Evolutionary conservation across 1,139 yeast genomes (phyloP).

Genomic region (Scheffersomyces segobiensis): DNA sequence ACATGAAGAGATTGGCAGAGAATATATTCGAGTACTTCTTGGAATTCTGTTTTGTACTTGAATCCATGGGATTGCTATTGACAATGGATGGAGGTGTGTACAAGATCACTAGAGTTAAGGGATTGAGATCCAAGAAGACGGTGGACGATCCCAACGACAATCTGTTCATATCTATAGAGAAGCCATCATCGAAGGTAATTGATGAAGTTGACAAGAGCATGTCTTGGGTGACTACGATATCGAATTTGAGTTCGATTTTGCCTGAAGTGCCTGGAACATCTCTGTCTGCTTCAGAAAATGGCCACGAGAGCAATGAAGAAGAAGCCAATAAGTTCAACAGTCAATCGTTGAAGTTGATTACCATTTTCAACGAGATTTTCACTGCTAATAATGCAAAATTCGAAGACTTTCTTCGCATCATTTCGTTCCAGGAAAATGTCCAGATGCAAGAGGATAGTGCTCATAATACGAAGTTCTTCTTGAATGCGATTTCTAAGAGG

Average conservation of each 20-base stretch:
- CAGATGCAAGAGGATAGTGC: constrained; percentile 23
- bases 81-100: constrained; percentile 41
- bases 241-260: background rate
- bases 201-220: constrained; percentile 27
- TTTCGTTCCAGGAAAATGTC: constrained; percentile 42
- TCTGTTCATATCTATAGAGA: constrained; percentile 15
- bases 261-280: constrained; percentile 2
- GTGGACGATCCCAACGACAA: constrained; percentile 23
- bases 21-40: constrained; percentile 29
- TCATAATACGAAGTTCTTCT: constrained; percentile 41
- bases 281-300: constrained; percentile 6
- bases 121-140: constrained; percentile 50
- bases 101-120: constrained; percentile 68
- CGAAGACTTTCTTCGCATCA: constrained; percentile 23
- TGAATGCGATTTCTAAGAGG: constrained; percentile 69
- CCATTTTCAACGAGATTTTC: constrained; percentile 19
- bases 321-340: constrained; percentile 16
- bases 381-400: constrained; percentile 20
- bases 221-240: constrained; percentile 26
- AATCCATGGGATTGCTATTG: constrained; percentile 74
- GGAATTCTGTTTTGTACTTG: constrained; percentile 63
- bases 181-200: constrained; percentile 31
- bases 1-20: constrained; percentile 20
- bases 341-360: constrained; percentile 18
- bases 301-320: constrained; percentile 6